These are phyloP conservation scores for Beauveria brongniartii DNA, from an alignment of 2,329 filamentous ascomycete genomes.

Conservation along the genomic window DNA sequence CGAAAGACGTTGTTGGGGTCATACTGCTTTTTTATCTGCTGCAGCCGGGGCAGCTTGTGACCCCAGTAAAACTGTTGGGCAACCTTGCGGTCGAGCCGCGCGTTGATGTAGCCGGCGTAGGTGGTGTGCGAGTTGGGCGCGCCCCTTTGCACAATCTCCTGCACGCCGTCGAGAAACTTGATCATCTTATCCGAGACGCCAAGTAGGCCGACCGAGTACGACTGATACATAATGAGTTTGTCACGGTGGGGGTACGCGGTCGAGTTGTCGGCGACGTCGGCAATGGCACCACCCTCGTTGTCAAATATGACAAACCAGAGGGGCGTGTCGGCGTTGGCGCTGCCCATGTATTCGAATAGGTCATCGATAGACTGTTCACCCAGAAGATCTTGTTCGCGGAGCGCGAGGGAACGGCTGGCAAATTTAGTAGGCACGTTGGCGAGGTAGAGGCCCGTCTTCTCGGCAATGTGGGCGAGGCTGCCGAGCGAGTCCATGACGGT, in stretches of 20 bases:
- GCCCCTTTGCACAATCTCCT: conserved; percentile 32
- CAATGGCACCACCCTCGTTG: conserved; percentile 50
- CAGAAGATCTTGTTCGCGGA: conserved; percentile 41
- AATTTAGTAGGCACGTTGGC: conserved; percentile 42
- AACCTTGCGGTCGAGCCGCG: conserved; percentile 30
- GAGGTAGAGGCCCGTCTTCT: conserved; percentile 39
- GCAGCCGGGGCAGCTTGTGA: conserved; percentile 37
- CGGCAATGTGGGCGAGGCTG: conserved; percentile 44
- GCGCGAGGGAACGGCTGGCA: conserved; percentile 49
- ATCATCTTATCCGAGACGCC: conserved; percentile 37
- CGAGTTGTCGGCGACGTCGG: conserved; percentile 44
- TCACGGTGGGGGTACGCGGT: conserved; percentile 58
- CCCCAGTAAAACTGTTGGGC: conserved; percentile 49
- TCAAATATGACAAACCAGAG: conserved; percentile 58
- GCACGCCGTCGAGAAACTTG: conserved; percentile 44
- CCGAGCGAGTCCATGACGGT: conserved; percentile 56
- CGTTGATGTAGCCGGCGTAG: conserved; percentile 58
- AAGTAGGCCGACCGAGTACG: conserved; percentile 46
- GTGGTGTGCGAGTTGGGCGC: conserved; percentile 36
- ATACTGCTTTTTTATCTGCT: conserved; percentile 40
- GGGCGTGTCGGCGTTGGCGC: conserved; percentile 39
- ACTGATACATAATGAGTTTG: conserved; percentile 56
- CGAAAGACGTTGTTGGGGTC: conserved; percentile 49
- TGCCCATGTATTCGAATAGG: conserved; percentile 47
- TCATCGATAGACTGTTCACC: conserved; percentile 34